phyloP scores from a whole-genome alignment of 2,329 filamentous ascomycete genomes.

The Diaporthe aspalathi region DNA sequence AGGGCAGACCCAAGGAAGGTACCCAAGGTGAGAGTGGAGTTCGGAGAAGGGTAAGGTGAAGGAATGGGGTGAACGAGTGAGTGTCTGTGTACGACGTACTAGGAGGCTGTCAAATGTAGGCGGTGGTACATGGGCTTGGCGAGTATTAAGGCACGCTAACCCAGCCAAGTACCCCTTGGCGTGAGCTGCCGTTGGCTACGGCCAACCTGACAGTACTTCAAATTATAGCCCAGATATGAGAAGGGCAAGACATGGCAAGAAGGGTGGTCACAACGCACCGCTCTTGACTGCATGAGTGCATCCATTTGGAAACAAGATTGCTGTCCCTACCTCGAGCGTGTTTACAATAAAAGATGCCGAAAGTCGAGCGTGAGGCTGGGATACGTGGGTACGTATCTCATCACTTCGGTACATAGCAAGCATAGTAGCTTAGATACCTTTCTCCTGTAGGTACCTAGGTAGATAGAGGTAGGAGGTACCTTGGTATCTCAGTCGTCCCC shows the following conservation, averaged over 20 bases:
- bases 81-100: not conserved
- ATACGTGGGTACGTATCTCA: not conserved
- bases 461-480: too few relatives aligned
- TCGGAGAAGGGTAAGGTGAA: slow-evolving; percentile 27
- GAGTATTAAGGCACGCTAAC: not conserved
- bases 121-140: not conserved
- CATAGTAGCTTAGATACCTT: too few relatives aligned
- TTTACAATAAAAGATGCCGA: too few relatives aligned
- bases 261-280: not conserved
- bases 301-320: not conserved
- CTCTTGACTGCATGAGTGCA: not conserved
- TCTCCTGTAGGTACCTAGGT: not conserved
- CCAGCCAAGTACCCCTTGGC: not conserved
- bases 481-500: slow-evolving; percentile 12
- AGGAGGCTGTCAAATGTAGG: not conserved
- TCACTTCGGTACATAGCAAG: too few relatives aligned
- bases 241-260: not conserved
- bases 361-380: not conserved
- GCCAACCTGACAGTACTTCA: not conserved
- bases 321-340: not conserved
- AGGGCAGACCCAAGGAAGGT: not conserved
- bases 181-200: slow-evolving; percentile 16
- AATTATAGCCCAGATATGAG: not conserved
- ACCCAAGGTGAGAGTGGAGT: slow-evolving; percentile 18
- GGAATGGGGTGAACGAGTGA: not conserved